Percentiles rank a stretch among this genome's conserved stretches.
These are phyloP conservation scores for Sphagnurus paluster DNA, from an alignment of 1,284 basidiomycete species.

Conservation along the genomic window DNA sequence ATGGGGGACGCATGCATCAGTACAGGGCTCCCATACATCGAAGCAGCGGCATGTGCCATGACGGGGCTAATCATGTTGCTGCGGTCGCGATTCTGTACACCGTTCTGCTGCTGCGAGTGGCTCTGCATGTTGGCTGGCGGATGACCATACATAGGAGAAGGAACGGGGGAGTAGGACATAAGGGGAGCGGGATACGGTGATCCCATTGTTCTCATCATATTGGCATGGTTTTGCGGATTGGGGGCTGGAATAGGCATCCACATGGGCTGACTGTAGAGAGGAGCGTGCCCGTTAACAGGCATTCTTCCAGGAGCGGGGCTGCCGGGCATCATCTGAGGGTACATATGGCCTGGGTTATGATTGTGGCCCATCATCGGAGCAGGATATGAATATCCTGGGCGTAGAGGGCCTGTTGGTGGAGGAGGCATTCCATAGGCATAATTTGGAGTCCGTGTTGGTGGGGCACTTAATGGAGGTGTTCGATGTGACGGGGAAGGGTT, in stretches of 20 bases:
- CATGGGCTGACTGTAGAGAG: constrained; percentile 59
- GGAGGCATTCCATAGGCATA: constrained; percentile 27
- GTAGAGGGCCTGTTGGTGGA: constrained; percentile 43
- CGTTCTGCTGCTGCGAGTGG: constrained; percentile 42
- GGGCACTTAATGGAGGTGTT: constrained; percentile 45
- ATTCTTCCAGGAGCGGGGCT: constrained; percentile 65
- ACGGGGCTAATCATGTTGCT: constrained; percentile 65
- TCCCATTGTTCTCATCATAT: constrained; percentile 55
- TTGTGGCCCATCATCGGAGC: constrained; percentile 72
- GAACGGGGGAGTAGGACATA: constrained; percentile 59
- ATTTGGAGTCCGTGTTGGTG: constrained; percentile 39
- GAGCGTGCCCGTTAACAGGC: constrained; percentile 57
- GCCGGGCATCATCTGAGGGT: constrained; percentile 54
- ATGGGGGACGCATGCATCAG: constrained; percentile 58
- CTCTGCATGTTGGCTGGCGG: constrained; percentile 44
- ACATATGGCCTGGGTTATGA: constrained; percentile 61
- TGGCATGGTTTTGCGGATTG: constrained; percentile 45
- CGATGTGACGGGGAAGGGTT: constrained; percentile 42
- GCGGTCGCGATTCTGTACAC: constrained; percentile 46
- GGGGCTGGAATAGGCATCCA: constrained; percentile 59
- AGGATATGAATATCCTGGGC: constrained; percentile 60
- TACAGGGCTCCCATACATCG: constrained; percentile 70
- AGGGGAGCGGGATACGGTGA: constrained; percentile 67
- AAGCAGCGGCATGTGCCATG: constrained; percentile 52
- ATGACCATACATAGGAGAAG: constrained; percentile 51